A percentile compares a stretch with the other conserved stretches of the same genome.
Conservation (phyloP, 805 yeast genomes). For the Suhomyces canberraensis region DNA sequence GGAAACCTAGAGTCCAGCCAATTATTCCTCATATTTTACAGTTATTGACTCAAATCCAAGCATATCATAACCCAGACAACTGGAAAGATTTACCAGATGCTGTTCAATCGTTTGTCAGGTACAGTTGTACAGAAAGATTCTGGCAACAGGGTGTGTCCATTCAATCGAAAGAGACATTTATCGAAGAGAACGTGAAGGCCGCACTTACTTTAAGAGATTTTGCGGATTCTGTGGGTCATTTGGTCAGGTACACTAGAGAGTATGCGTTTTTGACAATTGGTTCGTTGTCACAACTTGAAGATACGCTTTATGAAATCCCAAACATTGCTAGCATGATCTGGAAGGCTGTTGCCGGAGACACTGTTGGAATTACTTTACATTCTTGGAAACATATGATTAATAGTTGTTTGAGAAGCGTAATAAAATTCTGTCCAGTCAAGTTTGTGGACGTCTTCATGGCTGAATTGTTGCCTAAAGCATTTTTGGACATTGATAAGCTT, state of each 20-base stretch:
- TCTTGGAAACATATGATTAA: conserved; percentile 97
- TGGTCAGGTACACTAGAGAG: conserved; percentile 91
- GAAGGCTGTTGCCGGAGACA: conserved; percentile 83
- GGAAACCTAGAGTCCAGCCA: conserved; percentile 93
- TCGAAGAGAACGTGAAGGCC: conserved; percentile 91
- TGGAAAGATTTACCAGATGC: conserved; percentile 86
- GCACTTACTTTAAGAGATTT: conserved; percentile 91
- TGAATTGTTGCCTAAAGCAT: conserved; percentile 73
- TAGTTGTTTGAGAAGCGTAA: conserved; percentile 78
- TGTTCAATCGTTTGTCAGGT: conserved; percentile 87
- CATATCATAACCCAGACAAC: conserved; percentile 89
- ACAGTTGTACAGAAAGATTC: conserved; percentile 87
- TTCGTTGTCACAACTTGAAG: conserved; percentile 85
- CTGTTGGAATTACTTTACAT: conserved; percentile 85
- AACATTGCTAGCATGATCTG: conserved; percentile 72
- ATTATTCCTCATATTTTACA: conserved; percentile 89
- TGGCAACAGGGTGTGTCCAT: conserved; percentile 99
- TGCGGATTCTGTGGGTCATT: conserved; percentile 97
- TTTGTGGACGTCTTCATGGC: conserved; percentile 67
- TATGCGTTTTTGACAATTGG: conserved; percentile 89
- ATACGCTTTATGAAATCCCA: conserved; percentile 82
- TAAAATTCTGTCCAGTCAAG: conserved; percentile 81
- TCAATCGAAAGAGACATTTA: conserved; percentile 89
- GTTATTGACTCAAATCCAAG: conserved; percentile 83
- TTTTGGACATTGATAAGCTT: conserved; percentile 69